These are phyloP conservation scores for Paspalum notatum DNA, from an alignment of 176 grass and related monocot genomes.

Conservation along the genomic window DNA sequence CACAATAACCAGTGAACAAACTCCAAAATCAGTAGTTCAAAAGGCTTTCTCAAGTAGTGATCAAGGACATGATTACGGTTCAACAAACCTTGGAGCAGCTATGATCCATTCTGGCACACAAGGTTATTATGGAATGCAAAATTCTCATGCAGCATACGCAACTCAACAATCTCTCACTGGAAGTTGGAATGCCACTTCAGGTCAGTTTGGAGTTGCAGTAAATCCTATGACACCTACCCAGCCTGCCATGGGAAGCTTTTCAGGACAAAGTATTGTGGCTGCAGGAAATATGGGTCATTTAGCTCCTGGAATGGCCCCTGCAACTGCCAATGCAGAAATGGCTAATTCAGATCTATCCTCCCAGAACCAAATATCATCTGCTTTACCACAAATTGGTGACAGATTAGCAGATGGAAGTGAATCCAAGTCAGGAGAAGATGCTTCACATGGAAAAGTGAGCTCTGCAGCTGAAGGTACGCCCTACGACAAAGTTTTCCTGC, in stretches of 20 bases:
- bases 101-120: slow-evolving; percentile 44
- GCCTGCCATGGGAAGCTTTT: slow-evolving; percentile 39
- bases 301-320: slow-evolving; percentile 40
- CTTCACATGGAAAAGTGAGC: slow-evolving; percentile 53
- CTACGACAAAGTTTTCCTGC: slow-evolving; percentile 21
- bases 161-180: slow-evolving; percentile 50
- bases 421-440: slow-evolving; percentile 46
- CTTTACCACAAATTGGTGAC: slow-evolving; percentile 37
- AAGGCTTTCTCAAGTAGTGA: slow-evolving; percentile 40
- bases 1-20: slow-evolving; percentile 37
- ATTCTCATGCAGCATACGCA: slow-evolving; percentile 47
- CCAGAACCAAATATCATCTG: slow-evolving; percentile 33
- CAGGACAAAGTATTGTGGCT: slow-evolving; percentile 40
- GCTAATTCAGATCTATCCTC: slow-evolving; percentile 28
- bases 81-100: slow-evolving; percentile 43
- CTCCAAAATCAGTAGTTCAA: slow-evolving; percentile 43
- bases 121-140: slow-evolving; percentile 53
- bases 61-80: slow-evolving; percentile 39
- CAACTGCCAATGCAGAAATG: slow-evolving; percentile 28
- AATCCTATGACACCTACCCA: slow-evolving; percentile 42
- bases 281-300: slow-evolving; percentile 47
- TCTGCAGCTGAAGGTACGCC: slow-evolving; percentile 65
- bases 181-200: slow-evolving; percentile 49
- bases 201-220: slow-evolving; percentile 48
- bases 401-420: slow-evolving; percentile 34